phyloP scores from a whole-genome alignment of 225 moss, liverwort and hornwort genomes.

The Antitrichia curtipendula region DNA sequence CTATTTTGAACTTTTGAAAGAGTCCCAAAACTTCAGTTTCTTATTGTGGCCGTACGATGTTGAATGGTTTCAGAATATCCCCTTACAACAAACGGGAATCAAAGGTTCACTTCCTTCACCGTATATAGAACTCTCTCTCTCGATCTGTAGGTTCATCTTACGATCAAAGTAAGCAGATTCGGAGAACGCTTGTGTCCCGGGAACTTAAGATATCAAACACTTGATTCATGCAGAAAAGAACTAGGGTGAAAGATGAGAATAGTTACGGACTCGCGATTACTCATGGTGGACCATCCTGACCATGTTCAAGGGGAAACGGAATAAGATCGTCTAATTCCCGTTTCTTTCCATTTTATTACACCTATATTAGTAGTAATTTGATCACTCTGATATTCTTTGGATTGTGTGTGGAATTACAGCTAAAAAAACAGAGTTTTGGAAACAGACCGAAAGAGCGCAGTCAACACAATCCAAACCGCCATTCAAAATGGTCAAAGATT shows the following conservation, averaged over 20 bases:
- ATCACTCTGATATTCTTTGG: neutral
- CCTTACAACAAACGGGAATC: neutral
- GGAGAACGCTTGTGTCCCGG: accelerated
- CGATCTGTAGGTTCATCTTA: neutral
- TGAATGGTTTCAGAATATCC: neutral
- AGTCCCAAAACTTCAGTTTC: no score
- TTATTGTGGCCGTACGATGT: neutral
- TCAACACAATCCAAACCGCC: no score
- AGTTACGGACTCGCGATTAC: neutral
- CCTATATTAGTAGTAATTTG: neutral
- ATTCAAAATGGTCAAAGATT: no score
- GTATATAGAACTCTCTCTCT: neutral
- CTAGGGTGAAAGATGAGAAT: neutral
- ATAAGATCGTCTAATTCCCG: neutral
- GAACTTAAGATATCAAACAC: neutral
- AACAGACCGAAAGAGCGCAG: neutral
- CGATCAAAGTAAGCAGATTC: neutral
- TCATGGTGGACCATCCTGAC: neutral
- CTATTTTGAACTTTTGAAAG: no score
- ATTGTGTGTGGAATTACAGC: neutral
- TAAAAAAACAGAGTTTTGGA: neutral
- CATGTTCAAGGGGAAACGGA: neutral
- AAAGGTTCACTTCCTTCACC: neutral
- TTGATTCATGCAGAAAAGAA: neutral
- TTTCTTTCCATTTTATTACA: neutral